Evolutionary conservation across 768 basidiomycete genomes (phyloP).

Genomic region (Tricholoma furcatifolium): DNA sequence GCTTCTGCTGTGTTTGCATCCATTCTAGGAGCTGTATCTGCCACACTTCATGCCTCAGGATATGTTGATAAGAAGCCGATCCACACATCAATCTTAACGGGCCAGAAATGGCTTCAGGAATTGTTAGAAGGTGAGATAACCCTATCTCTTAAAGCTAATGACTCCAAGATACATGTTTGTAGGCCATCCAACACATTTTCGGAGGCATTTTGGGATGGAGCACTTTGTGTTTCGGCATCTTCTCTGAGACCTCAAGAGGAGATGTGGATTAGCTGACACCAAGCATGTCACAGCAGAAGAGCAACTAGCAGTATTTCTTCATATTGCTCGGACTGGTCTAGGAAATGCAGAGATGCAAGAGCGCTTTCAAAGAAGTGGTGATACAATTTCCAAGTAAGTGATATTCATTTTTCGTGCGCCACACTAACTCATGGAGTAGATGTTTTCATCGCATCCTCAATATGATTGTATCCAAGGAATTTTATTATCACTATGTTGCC

Average conservation of each 20-base stretch:
- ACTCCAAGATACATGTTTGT: too few species aligned
- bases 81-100: slow-evolving; percentile 24
- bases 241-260: slow-evolving; percentile 18
- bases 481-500: slow-evolving; percentile 8
- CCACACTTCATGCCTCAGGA: too few species aligned
- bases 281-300: slow-evolving; percentile 29
- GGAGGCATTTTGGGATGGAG: slow-evolving; percentile 25
- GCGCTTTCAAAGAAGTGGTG: slow-evolving; percentile 34
- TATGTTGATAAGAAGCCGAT: neutral
- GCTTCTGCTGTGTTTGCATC: too few species aligned
- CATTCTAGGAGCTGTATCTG: too few species aligned
- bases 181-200: slow-evolving; percentile 25
- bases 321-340: slow-evolving; percentile 24
- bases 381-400: slow-evolving; percentile 36
- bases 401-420: neutral
- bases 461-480: slow-evolving; percentile 8
- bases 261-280: slow-evolving; percentile 18
- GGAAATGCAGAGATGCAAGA: slow-evolving; percentile 28
- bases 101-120: slow-evolving; percentile 22
- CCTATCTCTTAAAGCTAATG: too few species aligned
- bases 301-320: slow-evolving; percentile 37
- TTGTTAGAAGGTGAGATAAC: slow-evolving; percentile 6
- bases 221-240: slow-evolving; percentile 23
- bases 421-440: slow-evolving; percentile 2
- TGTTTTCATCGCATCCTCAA: slow-evolving; percentile 20